These are phyloP conservation scores for Alternaria panax DNA, from an alignment of 2,329 filamentous ascomycete species.

Conservation along the genomic window DNA sequence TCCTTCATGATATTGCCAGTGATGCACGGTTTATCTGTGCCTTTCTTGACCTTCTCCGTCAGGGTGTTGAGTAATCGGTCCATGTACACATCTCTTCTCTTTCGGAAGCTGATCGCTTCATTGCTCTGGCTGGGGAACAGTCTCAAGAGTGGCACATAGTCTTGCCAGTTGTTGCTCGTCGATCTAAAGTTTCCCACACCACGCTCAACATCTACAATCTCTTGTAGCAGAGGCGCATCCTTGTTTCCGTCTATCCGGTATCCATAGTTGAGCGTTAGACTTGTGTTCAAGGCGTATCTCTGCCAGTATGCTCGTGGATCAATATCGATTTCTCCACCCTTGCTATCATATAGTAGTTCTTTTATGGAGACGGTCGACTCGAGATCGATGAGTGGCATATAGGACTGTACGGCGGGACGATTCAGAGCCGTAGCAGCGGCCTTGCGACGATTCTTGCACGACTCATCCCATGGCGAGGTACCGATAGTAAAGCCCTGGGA, in stretches of 20 bases:
- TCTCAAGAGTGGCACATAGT: conserved; percentile 79
- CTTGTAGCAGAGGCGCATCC: conserved; percentile 70
- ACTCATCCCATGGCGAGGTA: conserved; percentile 84
- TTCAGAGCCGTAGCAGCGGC: conserved; percentile 81
- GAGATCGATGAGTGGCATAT: conserved; percentile 83
- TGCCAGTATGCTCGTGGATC: conserved; percentile 78
- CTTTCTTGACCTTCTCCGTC: conserved; percentile 67
- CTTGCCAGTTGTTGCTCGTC: conserved; percentile 84
- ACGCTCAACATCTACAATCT: conserved; percentile 78
- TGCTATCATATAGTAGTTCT: conserved; percentile 71
- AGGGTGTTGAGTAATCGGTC: conserved; percentile 65
- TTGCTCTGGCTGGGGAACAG: conserved; percentile 68
- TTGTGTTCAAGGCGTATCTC: conserved; percentile 78
- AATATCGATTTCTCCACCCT: conserved; percentile 68
- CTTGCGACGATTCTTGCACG: conserved; percentile 77
- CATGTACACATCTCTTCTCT: conserved; percentile 72
- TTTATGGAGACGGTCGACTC: conserved; percentile 76
- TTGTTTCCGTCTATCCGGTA: conserved; percentile 76
- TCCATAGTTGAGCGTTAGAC: conserved; percentile 80
- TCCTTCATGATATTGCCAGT: conserved; percentile 74
- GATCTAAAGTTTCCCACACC: conserved; percentile 78
- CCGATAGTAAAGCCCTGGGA: conserved; percentile 84
- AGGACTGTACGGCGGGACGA: conserved; percentile 75
- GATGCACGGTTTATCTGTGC: conserved; percentile 73
- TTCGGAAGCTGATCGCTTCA: conserved; percentile 70